phyloP scores from a whole-genome alignment of 2,329 filamentous ascomycete genomes.

The Clarireedia hainanense region DNA sequence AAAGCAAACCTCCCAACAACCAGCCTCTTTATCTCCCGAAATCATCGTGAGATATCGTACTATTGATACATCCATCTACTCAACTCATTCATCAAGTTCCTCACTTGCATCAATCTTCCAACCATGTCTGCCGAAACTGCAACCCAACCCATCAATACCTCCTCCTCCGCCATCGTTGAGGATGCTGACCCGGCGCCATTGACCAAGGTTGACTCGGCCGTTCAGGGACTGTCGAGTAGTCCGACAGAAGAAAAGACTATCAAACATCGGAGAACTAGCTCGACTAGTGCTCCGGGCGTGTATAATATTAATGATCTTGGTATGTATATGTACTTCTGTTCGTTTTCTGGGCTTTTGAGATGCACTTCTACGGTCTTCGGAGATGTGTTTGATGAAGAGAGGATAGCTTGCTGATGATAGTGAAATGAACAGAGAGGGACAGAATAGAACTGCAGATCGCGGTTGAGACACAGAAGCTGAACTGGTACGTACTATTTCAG shows the following conservation, averaged over 20 bases:
- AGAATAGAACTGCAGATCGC: constrained; percentile 65
- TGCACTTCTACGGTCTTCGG: neutral
- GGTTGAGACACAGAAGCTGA: constrained; percentile 76
- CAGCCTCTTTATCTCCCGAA: too few relatives aligned
- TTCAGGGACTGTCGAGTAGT: constrained; percentile 67
- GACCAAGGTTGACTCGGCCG: constrained; percentile 85
- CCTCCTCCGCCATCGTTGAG: neutral
- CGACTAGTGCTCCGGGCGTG: constrained; percentile 57
- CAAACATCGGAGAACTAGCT: constrained; percentile 63
- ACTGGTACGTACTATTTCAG: constrained; percentile 56
- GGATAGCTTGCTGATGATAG: constrained; percentile 9
- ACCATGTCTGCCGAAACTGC: constrained; percentile 43
- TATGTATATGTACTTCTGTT: constrained; percentile 38
- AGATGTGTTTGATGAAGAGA: neutral
- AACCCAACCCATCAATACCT: constrained; percentile 13
- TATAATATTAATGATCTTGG: constrained; percentile 81
- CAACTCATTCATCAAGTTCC: too few relatives aligned
- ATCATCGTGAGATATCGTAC: too few relatives aligned
- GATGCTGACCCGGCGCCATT: constrained; percentile 40
- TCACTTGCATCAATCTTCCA: neutral
- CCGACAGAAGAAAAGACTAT: constrained; percentile 59
- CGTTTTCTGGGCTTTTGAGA: constrained; percentile 2
- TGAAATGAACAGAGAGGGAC: constrained; percentile 53
- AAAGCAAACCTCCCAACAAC: neutral
- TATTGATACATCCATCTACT: too few relatives aligned